These are phyloP conservation scores for Starmerella stigmatis DNA, from an alignment of 805 yeast genomes.

Conservation along the genomic window DNA sequence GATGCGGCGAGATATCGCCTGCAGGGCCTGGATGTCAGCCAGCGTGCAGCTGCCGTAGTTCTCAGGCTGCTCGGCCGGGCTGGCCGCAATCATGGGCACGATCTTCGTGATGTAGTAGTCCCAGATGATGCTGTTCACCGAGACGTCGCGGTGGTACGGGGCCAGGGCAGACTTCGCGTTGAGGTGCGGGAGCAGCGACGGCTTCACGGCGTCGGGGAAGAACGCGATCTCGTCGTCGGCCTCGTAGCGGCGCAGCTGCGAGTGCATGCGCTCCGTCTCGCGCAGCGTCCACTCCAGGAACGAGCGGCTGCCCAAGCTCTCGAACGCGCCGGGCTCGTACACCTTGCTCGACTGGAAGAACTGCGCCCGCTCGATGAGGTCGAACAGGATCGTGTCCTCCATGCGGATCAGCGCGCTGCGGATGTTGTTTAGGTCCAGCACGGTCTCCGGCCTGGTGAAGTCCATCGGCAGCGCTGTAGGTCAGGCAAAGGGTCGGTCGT, in stretches of 20 bases:
- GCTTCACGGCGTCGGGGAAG: slow-evolving; percentile 55
- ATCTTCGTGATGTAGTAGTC: slow-evolving; percentile 59
- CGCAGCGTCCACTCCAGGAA: slow-evolving; percentile 78
- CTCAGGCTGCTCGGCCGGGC: slow-evolving; percentile 64
- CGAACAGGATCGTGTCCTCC: slow-evolving; percentile 94
- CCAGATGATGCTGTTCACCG: slow-evolving; percentile 61
- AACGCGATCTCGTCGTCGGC: slow-evolving; percentile 93
- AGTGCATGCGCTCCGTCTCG: slow-evolving; percentile 62
- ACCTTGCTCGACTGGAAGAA: slow-evolving; percentile 66
- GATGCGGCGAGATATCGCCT: slow-evolving; percentile 79
- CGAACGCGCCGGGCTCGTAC: slow-evolving; percentile 51
- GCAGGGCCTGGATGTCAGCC: slow-evolving; percentile 77
- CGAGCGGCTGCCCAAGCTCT: slow-evolving; percentile 56
- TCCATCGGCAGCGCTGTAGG: too few relatives aligned
- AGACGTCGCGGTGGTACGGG: slow-evolving; percentile 59
- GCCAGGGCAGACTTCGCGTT: slow-evolving; percentile 74
- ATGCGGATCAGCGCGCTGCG: slow-evolving; percentile 75
- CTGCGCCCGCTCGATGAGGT: slow-evolving; percentile 86
- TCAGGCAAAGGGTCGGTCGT: too few relatives aligned
- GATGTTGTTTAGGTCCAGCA: slow-evolving; percentile 68
- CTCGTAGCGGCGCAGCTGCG: slow-evolving; percentile 79
- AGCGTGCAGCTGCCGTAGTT: slow-evolving; percentile 80
- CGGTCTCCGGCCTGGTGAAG: slow-evolving; percentile 72
- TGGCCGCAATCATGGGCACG: slow-evolving; percentile 61
- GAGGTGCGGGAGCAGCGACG: slow-evolving; percentile 68